These are phyloP conservation scores for Wallacemonas collosoma DNA, from an alignment of 208 protist genomes.

Conservation along the genomic window DNA sequence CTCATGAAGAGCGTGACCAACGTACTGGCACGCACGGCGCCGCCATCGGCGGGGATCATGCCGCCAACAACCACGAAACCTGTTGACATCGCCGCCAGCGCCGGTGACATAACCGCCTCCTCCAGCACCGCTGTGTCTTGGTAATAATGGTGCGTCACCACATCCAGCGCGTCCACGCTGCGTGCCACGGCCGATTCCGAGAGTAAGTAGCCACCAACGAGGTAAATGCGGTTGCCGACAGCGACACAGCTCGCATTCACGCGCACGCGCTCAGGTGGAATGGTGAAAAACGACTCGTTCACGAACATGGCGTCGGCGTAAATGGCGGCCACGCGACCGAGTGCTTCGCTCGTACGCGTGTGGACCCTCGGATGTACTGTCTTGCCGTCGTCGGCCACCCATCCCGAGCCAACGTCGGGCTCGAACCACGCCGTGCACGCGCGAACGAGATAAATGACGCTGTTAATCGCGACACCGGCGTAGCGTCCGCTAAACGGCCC, in stretches of 20 bases:
- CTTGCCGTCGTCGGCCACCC: background rate
- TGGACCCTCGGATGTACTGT: no score
- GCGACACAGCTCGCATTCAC: constrained; percentile 39
- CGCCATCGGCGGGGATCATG: background rate
- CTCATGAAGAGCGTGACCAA: constrained; percentile 11
- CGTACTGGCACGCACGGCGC: background rate
- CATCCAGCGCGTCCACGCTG: constrained; percentile 41
- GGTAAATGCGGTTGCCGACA: constrained; percentile 25
- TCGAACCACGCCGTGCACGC: background rate
- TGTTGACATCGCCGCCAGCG: constrained; percentile 30
- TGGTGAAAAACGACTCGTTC: constrained; percentile 19
- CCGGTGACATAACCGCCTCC: constrained; percentile 28
- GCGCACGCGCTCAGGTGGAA: constrained; percentile 19
- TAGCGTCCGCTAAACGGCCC: constrained; percentile 7
- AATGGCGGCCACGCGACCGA: background rate
- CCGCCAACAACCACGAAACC: constrained; percentile 34
- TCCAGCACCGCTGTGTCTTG: constrained; percentile 18
- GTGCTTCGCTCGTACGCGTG: background rate
- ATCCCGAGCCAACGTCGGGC: background rate
- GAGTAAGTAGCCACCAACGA: constrained; percentile 35
- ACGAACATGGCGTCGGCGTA: constrained; percentile 10
- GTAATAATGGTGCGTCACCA: constrained; percentile 38
- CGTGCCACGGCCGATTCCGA: constrained; percentile 20
- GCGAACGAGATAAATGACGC: constrained; percentile 5
- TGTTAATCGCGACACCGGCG: constrained; percentile 13